phyloP scores from a whole-genome alignment of 257 asterid species.

The Solanum sparsipilum region DNA sequence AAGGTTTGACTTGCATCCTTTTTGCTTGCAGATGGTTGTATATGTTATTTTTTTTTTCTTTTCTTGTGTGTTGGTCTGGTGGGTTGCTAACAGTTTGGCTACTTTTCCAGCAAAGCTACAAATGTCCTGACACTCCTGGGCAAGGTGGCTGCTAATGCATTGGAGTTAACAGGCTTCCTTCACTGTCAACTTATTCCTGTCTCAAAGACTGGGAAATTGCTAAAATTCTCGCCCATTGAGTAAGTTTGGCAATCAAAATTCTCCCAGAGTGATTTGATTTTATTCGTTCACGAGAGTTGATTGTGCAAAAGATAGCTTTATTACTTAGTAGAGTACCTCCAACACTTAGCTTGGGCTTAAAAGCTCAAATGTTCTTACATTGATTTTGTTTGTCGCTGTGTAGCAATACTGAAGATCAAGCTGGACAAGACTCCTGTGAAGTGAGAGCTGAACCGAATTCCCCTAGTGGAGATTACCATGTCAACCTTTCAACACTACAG shows the following conservation, averaged over 20 bases:
- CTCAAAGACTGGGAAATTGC: conserved; percentile 29
- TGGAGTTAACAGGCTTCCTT: conserved; percentile 68
- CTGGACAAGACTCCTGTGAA: conserved; percentile 20
- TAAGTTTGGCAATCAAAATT: background rate
- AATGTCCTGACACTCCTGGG: conserved; percentile 53
- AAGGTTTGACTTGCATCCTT: conserved; percentile 29
- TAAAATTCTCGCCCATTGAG: conserved; percentile 9
- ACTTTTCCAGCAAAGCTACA: conserved; percentile 48
- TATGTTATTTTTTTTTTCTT: background rate
- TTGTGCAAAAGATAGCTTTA: background rate
- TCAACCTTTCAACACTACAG: conserved; percentile 50
- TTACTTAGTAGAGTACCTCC: background rate
- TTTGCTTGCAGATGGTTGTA: background rate
- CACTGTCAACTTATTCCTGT: conserved; percentile 45
- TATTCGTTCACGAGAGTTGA: background rate
- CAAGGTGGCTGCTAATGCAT: conserved; percentile 63
- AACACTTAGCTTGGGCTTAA: background rate
- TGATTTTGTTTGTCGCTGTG: background rate
- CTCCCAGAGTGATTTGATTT: background rate
- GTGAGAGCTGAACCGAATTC: conserved; percentile 6
- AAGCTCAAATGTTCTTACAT: background rate
- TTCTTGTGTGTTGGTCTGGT: background rate
- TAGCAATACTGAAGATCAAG: conserved; percentile 13
- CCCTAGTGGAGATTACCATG: conserved; percentile 6
- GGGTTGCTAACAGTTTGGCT: background rate